Percentiles rank a stretch among this genome's conserved stretches.
Conservation (phyloP, 2,329 filamentous ascomycete genomes). For the Tolypocladium tundrense region DNA sequence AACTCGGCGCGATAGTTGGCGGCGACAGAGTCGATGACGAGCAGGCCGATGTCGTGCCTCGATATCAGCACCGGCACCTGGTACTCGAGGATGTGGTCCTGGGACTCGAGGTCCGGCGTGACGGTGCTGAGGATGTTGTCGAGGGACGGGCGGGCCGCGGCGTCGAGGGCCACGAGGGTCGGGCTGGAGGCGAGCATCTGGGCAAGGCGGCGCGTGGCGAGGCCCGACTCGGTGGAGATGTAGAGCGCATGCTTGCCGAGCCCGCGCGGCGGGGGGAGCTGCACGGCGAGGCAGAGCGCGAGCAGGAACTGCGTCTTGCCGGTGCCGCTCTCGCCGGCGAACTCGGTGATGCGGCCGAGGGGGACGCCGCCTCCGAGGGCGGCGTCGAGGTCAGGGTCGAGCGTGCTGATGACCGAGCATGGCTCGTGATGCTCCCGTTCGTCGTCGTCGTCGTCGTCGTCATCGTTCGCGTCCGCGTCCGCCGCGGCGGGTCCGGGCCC, state of each 20-base stretch:
- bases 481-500: background rate
- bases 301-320: conserved; percentile 95
- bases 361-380: conserved; percentile 70
- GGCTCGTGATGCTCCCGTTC: background rate
- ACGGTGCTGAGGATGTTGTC: conserved; percentile 70
- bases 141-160: conserved; percentile 45
- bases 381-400: conserved; percentile 63
- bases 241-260: conserved; percentile 72
- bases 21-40: conserved; percentile 85
- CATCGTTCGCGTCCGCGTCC: background rate
- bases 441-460: background rate
- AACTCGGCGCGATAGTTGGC: conserved; percentile 94
- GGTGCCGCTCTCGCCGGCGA: conserved; percentile 85
- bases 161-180: conserved; percentile 31
- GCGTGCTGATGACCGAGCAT: conserved; percentile 58
- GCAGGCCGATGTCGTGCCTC: conserved; percentile 65
- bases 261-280: conserved; percentile 66
- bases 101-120: conserved; percentile 82
- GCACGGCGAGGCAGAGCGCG: conserved; percentile 70
- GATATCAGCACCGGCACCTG: conserved; percentile 80
- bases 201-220: conserved; percentile 70
- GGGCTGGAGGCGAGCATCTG: conserved; percentile 68
- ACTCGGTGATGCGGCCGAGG: conserved; percentile 72
- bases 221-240: conserved; percentile 81
- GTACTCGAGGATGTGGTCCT: conserved; percentile 89